These are phyloP conservation scores for Avena atlantica DNA, from an alignment of 176 grass and related monocot genomes.

Conservation along the genomic window DNA sequence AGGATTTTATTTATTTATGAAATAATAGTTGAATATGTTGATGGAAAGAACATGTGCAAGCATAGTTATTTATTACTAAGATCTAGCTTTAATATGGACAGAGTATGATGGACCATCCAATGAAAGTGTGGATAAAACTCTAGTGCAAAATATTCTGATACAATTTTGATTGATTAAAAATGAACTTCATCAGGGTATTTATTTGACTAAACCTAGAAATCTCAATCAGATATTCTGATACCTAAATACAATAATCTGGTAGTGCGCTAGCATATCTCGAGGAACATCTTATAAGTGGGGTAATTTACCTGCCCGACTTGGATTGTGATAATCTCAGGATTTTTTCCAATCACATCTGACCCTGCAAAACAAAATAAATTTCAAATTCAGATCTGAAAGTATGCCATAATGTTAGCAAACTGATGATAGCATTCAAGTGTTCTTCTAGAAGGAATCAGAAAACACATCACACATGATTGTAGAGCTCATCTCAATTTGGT, in stretches of 20 bases:
- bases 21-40: background rate
- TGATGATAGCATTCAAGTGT: background rate
- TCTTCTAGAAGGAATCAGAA: background rate
- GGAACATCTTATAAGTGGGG: background rate
- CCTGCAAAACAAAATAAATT: constrained; percentile 39
- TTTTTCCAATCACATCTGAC: constrained; percentile 55
- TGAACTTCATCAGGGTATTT: background rate
- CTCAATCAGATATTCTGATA: background rate
- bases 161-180: background rate
- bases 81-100: too few species aligned
- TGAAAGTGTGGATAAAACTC: too few species aligned
- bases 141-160: too few species aligned
- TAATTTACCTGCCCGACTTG: constrained; percentile 80
- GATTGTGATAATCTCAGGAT: constrained; percentile 71
- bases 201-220: background rate
- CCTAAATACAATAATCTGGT: background rate
- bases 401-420: background rate
- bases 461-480: background rate
- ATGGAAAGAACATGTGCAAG: background rate
- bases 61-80: background rate
- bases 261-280: background rate
- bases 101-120: too few species aligned
- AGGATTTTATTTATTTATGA: too few species aligned
- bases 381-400: background rate
- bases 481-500: background rate